Conservation (phyloP, 2,329 filamentous ascomycete species). For the Diaporthe sp. region DNA sequence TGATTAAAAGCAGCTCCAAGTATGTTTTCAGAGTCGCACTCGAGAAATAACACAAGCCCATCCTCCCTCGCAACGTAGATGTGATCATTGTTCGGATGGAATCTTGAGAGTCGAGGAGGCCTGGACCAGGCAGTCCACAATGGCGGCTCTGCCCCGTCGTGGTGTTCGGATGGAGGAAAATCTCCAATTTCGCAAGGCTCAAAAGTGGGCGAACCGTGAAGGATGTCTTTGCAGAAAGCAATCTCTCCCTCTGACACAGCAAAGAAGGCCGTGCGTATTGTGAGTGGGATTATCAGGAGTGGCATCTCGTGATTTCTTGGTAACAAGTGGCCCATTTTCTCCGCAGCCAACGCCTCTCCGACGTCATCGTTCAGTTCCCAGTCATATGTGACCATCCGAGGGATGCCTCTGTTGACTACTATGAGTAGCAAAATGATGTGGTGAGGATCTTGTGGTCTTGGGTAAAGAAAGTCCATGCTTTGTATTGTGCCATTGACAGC, state of each 20-base stretch:
- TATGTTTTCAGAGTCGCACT: conserved; percentile 72
- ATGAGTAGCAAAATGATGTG: conserved; percentile 84
- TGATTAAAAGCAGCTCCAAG: conserved; percentile 69
- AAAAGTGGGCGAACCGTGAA: conserved; percentile 65
- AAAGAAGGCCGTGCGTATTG: conserved; percentile 78
- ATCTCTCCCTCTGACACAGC: conserved; percentile 74
- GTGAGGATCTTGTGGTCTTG: conserved; percentile 73
- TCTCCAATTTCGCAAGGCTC: conserved; percentile 58
- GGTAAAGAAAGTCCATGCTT: conserved; percentile 88
- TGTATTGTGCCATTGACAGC: conserved; percentile 80
- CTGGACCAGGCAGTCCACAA: conserved; percentile 90
- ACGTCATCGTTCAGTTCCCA: conserved; percentile 70
- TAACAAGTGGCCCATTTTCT: conserved; percentile 64
- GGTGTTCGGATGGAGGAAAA: conserved; percentile 58
- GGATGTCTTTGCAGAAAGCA: conserved; percentile 67
- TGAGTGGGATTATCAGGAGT: conserved; percentile 79
- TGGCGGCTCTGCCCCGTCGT: conserved; percentile 64
- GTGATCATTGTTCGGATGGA: conserved; percentile 77
- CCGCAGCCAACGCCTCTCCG: conserved; percentile 57
- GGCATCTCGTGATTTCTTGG: conserved; percentile 71
- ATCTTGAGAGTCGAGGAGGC: conserved; percentile 75
- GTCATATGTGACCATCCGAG: conserved; percentile 70
- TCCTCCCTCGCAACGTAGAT: conserved; percentile 93
- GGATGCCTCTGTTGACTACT: conserved; percentile 61
- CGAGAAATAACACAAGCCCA: conserved; percentile 80